Conservation (phyloP, 345 rosid species). For the Leavenworthia alabamica region DNA sequence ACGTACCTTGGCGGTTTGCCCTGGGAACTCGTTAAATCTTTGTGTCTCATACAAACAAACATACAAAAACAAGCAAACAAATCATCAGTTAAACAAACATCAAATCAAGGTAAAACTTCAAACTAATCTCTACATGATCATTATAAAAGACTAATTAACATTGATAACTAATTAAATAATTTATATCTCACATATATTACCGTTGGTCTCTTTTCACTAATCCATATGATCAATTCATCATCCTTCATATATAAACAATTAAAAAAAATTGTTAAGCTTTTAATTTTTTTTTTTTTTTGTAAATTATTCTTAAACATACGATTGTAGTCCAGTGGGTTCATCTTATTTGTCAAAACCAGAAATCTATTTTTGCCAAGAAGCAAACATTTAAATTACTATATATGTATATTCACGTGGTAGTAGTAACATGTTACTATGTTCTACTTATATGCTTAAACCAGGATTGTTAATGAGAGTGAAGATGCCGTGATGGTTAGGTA, state of each 20-base stretch:
- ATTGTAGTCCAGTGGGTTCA: neutral
- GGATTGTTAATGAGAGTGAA: neutral
- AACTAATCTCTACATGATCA: too few species aligned
- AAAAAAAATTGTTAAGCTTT: neutral
- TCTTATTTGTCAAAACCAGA: neutral
- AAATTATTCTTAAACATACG: neutral
- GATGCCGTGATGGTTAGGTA: constrained; percentile 28
- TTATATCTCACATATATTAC: neutral
- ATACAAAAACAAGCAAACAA: too few species aligned
- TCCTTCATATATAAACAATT: neutral
- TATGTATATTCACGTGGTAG: neutral
- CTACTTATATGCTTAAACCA: neutral
- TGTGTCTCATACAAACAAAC: too few species aligned
- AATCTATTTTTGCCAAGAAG: neutral
- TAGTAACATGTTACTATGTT: neutral
- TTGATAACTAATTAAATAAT: neutral
- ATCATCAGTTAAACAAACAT: too few species aligned
- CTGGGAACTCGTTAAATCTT: too few species aligned
- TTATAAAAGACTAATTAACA: neutral
- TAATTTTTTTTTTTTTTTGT: neutral
- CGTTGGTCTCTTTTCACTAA: neutral
- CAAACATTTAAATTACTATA: neutral
- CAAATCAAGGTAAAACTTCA: too few species aligned
- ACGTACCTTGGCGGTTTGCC: too few species aligned
- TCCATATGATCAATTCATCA: neutral